Evolutionary conservation across 2,329 filamentous ascomycete genomes (phyloP).

Genomic region (Periconia digitata): DNA sequence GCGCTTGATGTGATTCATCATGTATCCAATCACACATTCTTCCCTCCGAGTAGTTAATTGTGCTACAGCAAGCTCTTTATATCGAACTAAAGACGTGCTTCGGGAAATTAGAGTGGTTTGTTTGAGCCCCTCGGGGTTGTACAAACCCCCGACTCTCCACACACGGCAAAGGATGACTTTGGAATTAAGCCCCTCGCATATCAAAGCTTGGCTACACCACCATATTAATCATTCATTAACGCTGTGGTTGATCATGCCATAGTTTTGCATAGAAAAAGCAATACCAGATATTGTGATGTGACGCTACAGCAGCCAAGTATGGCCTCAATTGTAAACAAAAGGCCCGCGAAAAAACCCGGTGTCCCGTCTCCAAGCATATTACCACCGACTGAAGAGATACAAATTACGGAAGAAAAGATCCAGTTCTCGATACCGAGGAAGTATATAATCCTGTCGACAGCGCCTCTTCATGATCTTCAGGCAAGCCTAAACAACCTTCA

Average conservation of each 20-base stretch:
- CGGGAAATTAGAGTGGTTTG: not conserved
- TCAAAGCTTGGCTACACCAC: not conserved
- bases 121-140: not conserved
- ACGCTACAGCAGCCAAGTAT: not conserved
- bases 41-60: not conserved
- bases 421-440: not conserved
- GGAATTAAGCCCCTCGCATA: not conserved
- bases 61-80: not conserved
- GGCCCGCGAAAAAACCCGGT: not conserved
- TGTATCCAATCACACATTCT: not conserved
- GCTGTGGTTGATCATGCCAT: not conserved
- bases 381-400: too few species aligned
- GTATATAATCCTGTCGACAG: too few species aligned
- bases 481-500: not conserved
- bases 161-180: not conserved
- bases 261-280: not conserved
- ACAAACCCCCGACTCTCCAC: not conserved
- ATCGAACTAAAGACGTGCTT: not conserved
- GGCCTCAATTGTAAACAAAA: not conserved
- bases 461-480: too few species aligned
- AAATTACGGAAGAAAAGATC: not conserved
- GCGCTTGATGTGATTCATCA: not conserved
- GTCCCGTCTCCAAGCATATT: not conserved
- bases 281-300: not conserved
- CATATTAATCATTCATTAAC: not conserved